Base-by-base conservation (phyloP, 2,329 filamentous ascomycete species). In the Neofusicoccum cordaticola region DNA sequence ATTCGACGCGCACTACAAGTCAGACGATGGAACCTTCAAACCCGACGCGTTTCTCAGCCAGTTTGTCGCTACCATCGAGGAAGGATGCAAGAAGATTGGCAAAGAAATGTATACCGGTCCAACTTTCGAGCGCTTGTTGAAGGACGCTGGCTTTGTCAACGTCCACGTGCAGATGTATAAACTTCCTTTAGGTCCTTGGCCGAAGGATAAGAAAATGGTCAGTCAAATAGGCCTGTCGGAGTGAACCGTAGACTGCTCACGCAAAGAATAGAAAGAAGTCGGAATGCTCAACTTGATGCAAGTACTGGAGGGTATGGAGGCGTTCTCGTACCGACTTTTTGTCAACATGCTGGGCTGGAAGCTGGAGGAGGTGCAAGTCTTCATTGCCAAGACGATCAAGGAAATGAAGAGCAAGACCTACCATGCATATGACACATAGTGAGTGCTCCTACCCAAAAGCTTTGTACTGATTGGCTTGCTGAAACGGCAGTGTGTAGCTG, bases 291-390 rank as follows among this genome's bases (percentile, higher is more conserved):
- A 79, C 56, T 71, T 78, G 64, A 71, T 77, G 58, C 79, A 80
- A 60, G 76, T 76, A 41, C 69, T 77, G 2, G 75, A 81, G 11
- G 78, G 77, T 0, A 68, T 81, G 12, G 77, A 81, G 67, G 78
- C 74, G 1, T 79, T 79, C 65, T 78, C 77, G 52, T 69, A 81
- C 65, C 77, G 77, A 2, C 69, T 80, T 35, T 71, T 81, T 60
- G 80, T 78, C 1, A 68, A 77, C 41, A 73, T 71, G 4, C 67
- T 82, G 17, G 76, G 76, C 9, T 82, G 79, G 80, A 74, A 68
- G 48, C 71, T 76, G 27, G 74, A 79, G 31, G 79, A 82, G 67
- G 78, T 82, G 2, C 77, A 81, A 58, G 71, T 81, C 3, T 74
- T 82, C 51, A 68, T 73, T 35, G 69, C 70, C 0, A 71, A 72